Conservation (phyloP, 331 rosid species). For the Saraca asoca region DNA sequence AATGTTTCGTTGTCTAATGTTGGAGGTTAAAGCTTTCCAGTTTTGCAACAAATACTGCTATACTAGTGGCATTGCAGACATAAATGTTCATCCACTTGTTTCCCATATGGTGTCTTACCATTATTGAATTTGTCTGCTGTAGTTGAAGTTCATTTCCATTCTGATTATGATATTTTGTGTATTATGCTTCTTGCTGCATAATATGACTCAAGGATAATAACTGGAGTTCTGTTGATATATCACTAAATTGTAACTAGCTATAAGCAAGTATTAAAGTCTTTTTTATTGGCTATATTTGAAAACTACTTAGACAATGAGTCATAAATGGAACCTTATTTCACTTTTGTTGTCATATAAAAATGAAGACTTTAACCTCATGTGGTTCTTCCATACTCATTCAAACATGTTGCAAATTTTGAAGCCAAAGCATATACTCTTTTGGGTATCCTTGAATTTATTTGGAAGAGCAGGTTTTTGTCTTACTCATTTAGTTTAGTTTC, state of each 20-base stretch:
- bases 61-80: too few relatives aligned
- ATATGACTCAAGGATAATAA: background rate
- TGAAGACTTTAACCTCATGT: constrained; percentile 10
- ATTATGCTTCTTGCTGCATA: background rate
- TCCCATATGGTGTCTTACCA: background rate
- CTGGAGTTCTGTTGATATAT: constrained; percentile 7
- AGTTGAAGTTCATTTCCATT: background rate
- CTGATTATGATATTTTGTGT: constrained; percentile 11
- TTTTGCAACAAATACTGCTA: too few relatives aligned
- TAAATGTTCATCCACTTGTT: too few relatives aligned
- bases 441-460: background rate
- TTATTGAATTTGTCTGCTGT: background rate
- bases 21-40: too few relatives aligned
- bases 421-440: constrained; percentile 9
- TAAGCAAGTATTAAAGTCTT: too few relatives aligned
- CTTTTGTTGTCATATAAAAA: background rate
- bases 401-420: background rate
- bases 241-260: background rate
- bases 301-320: background rate
- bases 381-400: constrained; percentile 6
- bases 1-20: too few relatives aligned
- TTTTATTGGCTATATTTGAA: background rate
- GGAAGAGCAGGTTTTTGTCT: background rate
- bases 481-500: constrained; percentile 18
- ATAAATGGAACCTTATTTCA: background rate